These are phyloP conservation scores for Suillus luteus DNA, from an alignment of 768 basidiomycete genomes.

Conservation along the genomic window DNA sequence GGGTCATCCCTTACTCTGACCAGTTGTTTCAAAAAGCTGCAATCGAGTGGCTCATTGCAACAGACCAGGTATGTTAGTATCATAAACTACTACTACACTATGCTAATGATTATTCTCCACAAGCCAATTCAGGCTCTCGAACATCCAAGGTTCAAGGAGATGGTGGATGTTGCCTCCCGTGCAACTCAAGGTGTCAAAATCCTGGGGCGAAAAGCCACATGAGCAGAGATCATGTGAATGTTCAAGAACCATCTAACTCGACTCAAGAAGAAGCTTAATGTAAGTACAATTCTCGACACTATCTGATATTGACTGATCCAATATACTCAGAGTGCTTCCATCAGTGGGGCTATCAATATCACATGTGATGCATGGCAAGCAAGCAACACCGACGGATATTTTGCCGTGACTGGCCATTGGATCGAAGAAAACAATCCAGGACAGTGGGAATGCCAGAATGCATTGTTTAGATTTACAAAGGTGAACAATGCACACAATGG, in stretches of 20 bases:
- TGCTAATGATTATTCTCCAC: too few relatives aligned
- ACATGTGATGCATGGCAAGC: neutral
- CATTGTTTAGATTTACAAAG: neutral
- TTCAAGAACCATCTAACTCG: neutral
- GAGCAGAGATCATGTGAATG: neutral
- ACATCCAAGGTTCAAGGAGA: neutral
- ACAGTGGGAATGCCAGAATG: neutral
- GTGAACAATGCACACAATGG: neutral
- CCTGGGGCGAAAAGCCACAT: neutral
- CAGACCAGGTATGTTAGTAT: neutral
- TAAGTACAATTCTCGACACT: neutral
- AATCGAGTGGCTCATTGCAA: neutral
- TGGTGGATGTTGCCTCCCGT: neutral
- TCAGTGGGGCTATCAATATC: conserved; percentile 1
- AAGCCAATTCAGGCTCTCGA: neutral
- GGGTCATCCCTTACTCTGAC: neutral
- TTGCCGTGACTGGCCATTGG: neutral
- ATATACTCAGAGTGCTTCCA: neutral
- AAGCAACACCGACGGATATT: neutral
- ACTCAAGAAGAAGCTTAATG: conserved; percentile 1
- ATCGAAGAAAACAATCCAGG: neutral
- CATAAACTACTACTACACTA: neutral
- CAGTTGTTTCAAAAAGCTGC: neutral
- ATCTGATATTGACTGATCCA: neutral
- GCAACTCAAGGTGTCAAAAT: neutral